These are phyloP conservation scores for Vaccinium myrtillus DNA, from an alignment of 148 eudicot species.

Conservation along the genomic window DNA sequence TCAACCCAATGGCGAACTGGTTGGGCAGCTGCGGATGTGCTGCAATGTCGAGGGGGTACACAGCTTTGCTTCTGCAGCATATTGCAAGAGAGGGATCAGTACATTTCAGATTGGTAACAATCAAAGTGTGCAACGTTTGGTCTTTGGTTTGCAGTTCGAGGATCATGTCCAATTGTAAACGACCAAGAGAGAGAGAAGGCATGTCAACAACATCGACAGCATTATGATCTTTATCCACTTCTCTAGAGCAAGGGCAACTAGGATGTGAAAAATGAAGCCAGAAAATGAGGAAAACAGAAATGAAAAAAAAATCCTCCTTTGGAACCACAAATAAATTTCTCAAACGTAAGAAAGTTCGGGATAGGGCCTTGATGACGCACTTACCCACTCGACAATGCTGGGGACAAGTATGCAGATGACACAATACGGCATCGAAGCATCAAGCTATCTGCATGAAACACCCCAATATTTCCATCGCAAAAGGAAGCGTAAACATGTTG, in stretches of 20 bases:
- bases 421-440: too few species aligned
- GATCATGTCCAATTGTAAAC: too few species aligned
- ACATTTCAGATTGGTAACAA: neutral
- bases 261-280: neutral
- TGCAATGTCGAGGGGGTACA: slow-evolving; percentile 56
- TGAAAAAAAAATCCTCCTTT: too few species aligned
- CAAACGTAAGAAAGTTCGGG: neutral
- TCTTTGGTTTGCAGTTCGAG: too few species aligned
- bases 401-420: too few species aligned
- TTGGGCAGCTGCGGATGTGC: slow-evolving; percentile 79
- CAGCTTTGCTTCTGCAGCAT: slow-evolving; percentile 54
- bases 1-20: slow-evolving; percentile 47
- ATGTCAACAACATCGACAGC: too few species aligned
- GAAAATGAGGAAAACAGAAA: too few species aligned
- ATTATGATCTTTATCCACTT: too few species aligned
- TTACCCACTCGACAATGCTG: too few species aligned
- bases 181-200: neutral
- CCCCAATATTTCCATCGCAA: slow-evolving; percentile 70
- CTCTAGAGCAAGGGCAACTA: too few species aligned
- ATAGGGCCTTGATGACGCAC: neutral
- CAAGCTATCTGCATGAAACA: slow-evolving; percentile 42
- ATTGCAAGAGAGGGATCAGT: neutral
- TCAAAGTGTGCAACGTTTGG: neutral
- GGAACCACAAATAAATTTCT: neutral
- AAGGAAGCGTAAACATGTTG: slow-evolving; percentile 65